phyloP scores from a whole-genome alignment of 1,139 yeast genomes.

The Geotrichum fermentans region DNA sequence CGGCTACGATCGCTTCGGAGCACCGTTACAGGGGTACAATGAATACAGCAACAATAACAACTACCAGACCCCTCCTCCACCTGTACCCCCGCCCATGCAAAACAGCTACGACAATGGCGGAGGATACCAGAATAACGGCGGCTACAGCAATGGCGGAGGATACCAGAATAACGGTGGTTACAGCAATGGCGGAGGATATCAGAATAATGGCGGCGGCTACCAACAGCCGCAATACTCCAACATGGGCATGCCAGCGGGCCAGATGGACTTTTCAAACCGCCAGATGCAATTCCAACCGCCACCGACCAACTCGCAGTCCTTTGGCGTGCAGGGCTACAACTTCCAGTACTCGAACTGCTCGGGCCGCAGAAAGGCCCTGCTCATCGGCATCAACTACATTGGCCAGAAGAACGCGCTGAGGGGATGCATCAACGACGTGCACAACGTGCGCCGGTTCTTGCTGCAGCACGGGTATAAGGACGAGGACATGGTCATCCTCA shows the following conservation, averaged over 20 bases:
- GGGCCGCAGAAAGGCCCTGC: slow-evolving; percentile 73
- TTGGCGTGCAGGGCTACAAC: slow-evolving; percentile 32
- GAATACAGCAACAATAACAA: neutral
- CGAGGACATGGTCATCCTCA: slow-evolving; percentile 79
- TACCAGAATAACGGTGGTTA: neutral
- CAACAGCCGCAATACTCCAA: neutral
- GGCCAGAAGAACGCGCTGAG: slow-evolving; percentile 65
- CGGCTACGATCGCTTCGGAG: no score
- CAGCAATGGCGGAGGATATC: slow-evolving; percentile 5
- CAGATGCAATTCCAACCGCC: slow-evolving; percentile 31
- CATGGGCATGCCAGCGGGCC: neutral
- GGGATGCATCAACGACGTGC: slow-evolving; percentile 73
- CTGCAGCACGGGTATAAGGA: slow-evolving; percentile 59
- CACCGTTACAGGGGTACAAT: slow-evolving; percentile 9
- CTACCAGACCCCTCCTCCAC: slow-evolving; percentile 1
- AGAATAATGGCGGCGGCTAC: neutral
- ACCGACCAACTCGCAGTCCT: slow-evolving; percentile 38
- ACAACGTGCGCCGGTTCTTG: slow-evolving; percentile 38
- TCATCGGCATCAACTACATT: slow-evolving; percentile 82
- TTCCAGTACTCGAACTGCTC: slow-evolving; percentile 72
- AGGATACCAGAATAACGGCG: neutral
- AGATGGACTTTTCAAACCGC: slow-evolving; percentile 9
- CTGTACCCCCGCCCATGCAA: neutral
- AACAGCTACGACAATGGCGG: neutral
- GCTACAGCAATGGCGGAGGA: no score